Evolutionary conservation across 129 eudicot genomes (phyloP), one percentile per base, ranked within the genome.

Genomic region (Escallonia rubra): DNA sequence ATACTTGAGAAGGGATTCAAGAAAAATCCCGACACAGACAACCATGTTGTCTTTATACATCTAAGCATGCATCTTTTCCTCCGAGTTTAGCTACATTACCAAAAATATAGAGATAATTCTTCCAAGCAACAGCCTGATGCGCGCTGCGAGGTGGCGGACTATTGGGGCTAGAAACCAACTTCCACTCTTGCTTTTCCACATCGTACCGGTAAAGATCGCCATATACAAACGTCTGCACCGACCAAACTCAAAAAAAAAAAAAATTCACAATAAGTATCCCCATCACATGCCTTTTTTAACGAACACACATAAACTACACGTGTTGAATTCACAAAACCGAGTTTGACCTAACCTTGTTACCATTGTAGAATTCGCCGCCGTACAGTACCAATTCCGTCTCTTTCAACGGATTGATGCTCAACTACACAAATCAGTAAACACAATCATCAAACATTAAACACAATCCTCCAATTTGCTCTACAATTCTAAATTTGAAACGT

Each of bases 71-170:
- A 48, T 64, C 38, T n/a, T 34, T 42, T 7, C 5, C 70, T 73
- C 6, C 53, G 63, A 58, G 9, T 69, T 16, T 40, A 65, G 50
- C 57, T 43, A 60, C 64, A 16, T 5, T 83, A 92, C 98, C 98
- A 69, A 72, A 92, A 40, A 92, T 82, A 75, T 92, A 92, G 43
- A 92, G 81, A 78, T 86, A 88, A 72, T 92, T 92, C 80, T 92
- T 92, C 98, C 98, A 92, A 10, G 87, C 83, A 68, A 89, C 95
- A 45, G 98, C 96, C 65, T 92, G 98, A 72, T 92, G 98, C 73
- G 98, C 87, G 82, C 98, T 92, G 65, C 96, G 91, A 67, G 98
- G 98, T 41, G 98, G 98, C 3, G 98, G 98, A 48, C 98, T 89
- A 41, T 92, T 92, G 67, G 98, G 98, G 76, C 98, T 92, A 3